Evolutionary conservation across 192 early-diverging fungal genomes (phyloP), one percentile per base, ranked within the genome.

Genomic region (Coemansia sp.): DNA sequence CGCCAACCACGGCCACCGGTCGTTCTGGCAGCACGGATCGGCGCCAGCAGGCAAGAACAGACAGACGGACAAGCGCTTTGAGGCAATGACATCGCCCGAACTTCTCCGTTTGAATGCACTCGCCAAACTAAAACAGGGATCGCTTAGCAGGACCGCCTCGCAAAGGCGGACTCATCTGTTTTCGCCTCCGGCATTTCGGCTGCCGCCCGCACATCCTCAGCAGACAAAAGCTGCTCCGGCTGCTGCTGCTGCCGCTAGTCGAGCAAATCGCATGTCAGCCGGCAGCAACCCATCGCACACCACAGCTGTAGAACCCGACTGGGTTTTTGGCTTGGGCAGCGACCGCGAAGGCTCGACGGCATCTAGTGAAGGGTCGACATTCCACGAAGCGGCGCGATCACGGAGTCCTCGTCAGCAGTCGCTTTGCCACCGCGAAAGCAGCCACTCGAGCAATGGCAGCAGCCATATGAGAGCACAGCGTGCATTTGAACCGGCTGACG

Each of bases 61-160:
- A 7, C 27, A 53, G 10, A 41, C 62, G 22, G 59, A 67, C 17
- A 59, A 58, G 17, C 47, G 57, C n/a, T 76, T 82, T 39, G 61
- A 73, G 41, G 41, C 25, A 17, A 56, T 76, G 47, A 76, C 79
- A 1, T 76, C 74, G 29, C 64, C 74, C 24, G 79, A 82, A 35
- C 72, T 82, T 11, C 54, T 82, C 25, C 79, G 73, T n/a, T 36
- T 64, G 31, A 37, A 35, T 39, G 46, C 64, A 11, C 39, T 72
- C 25, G 58, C 53, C n/a, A 43, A 43, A 41, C 54, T 70, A 20
- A 57, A 67, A 24, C 47, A 49, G 5, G 22, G 24, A 49, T 49
- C 47, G 24, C 47, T 49, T 25, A 24, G 24, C 11, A 49, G 47
- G 47, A 12, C 47, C 17, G 27, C 2, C 47, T 49, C 47, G 47